Percentiles rank a stretch among this genome's conserved stretches.
Conservation (phyloP, 768 basidiomycete species). For the Russula abietina region DNA sequence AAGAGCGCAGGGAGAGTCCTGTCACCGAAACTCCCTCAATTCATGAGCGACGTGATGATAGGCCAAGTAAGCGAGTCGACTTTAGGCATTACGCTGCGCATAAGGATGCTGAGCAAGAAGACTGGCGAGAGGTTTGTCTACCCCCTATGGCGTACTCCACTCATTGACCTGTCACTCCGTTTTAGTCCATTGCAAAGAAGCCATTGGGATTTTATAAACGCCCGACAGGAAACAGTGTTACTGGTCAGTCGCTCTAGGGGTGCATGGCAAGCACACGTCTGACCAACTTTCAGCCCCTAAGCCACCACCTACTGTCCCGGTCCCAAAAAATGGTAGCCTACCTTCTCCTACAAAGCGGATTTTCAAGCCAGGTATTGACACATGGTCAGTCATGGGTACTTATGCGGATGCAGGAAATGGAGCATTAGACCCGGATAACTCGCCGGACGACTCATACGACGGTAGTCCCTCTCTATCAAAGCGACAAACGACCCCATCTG, state of each 20-base stretch:
- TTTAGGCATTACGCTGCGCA: not conserved
- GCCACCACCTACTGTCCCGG: not conserved
- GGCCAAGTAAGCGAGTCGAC: too few relatives aligned
- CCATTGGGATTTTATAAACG: conserved; percentile 12
- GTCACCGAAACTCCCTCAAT: conserved; percentile 2
- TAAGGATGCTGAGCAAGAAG: conserved; percentile 2
- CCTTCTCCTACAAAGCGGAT: not conserved
- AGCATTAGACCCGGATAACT: conserved; percentile 11
- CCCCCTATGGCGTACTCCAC: not conserved
- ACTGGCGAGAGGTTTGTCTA: conserved; percentile 16
- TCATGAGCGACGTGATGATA: not conserved
- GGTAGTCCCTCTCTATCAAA: not conserved
- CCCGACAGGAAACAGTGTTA: not conserved
- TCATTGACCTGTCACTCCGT: not conserved
- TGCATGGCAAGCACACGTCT: not conserved
- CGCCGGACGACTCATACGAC: not conserved
- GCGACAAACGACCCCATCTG: conserved; percentile 17
- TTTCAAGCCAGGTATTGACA: conserved; percentile 1
- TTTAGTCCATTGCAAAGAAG: conserved; percentile 11
- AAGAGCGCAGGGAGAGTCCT: conserved; percentile 5
- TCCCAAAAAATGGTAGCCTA: not conserved
- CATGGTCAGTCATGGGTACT: not conserved
- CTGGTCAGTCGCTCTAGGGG: not conserved
- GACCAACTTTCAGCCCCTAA: conserved; percentile 3
- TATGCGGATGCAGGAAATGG: conserved; percentile 6